Evolutionary conservation across 2,329 filamentous ascomycete genomes (phyloP), one percentile per base, ranked within the genome.

Genomic region (Cordyceps tenuipes): DNA sequence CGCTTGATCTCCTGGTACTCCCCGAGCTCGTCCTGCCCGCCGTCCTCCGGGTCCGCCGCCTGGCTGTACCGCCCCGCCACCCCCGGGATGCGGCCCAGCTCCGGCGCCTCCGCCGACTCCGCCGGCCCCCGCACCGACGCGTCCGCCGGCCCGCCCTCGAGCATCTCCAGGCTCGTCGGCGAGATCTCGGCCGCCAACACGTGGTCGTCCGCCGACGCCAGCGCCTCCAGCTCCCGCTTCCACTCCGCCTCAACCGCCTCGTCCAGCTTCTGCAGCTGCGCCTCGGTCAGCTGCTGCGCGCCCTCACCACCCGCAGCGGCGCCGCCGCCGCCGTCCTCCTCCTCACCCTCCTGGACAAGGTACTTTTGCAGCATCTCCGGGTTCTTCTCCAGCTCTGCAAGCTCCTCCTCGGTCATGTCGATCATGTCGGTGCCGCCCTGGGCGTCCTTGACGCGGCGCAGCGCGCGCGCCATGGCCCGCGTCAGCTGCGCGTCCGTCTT

Each of bases 1-100:
- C 74, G 76, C 74, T 83, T 82, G 66, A 83, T 71, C 62, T 79
- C 75, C 66, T 77, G 72, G 71, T 76, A 84, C 54, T 73, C 67
- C 63, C 80, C 81, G 23, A 74, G 70, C 65, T 79, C 77, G 70
- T 84, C 81, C 63, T 77, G 69, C 29, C 76, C 79, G 49, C 75
- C 67, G 65, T 83, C 81, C 62, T 75, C 79, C 7, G 77, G 76
- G 67, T 82, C 80, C 50, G 74, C 70, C 44, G 75, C 70, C 61
- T 70, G 69, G 67, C 77, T 79, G 75, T 80, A 82, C 65, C 76
- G 66, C 61, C 80, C 80, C 64, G 73, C 70, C 52, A 84, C 79
- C 53, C 82, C 82, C 47, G 76, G 75, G 15, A 84, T 73, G 69
- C 80, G 77, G 70, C 80, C 79, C 26, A 84, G 74, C 61, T 75